Conservation (phyloP, 441 rosid genomes). For the Melastoma candidum region DNA sequence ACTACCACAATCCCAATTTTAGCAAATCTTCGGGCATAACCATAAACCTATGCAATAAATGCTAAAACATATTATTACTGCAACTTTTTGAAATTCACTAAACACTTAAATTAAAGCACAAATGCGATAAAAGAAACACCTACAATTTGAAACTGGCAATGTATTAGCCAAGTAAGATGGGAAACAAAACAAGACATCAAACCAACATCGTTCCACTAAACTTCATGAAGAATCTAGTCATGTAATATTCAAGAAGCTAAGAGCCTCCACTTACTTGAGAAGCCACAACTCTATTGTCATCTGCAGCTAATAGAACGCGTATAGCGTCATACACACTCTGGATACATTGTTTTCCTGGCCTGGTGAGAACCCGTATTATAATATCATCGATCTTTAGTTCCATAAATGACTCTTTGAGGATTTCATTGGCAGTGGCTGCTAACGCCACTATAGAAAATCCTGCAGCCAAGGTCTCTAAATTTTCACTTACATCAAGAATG, state of each 20-base stretch:
- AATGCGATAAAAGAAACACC: too few species aligned
- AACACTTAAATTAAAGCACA: neutral
- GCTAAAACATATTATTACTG: neutral
- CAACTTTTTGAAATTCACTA: neutral
- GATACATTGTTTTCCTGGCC: constrained; percentile 29
- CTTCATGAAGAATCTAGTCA: too few species aligned
- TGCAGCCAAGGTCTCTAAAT: constrained; percentile 36
- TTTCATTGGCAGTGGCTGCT: constrained; percentile 77
- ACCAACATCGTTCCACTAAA: too few species aligned
- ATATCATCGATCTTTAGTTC: constrained; percentile 72
- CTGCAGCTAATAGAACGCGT: constrained; percentile 64
- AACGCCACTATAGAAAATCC: constrained; percentile 68
- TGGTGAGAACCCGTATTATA: constrained; percentile 46
- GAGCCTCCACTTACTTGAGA: constrained; percentile 57
- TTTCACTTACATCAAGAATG: constrained; percentile 37
- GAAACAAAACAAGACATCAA: too few species aligned
- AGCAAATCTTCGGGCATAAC: constrained; percentile 82
- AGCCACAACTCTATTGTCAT: constrained; percentile 91
- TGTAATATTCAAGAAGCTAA: neutral
- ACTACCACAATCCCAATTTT: constrained; percentile 65
- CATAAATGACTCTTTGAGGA: constrained; percentile 67
- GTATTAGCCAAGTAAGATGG: too few species aligned
- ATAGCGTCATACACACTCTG: constrained; percentile 63
- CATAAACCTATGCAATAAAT: constrained; percentile 58
- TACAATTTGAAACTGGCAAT: too few species aligned